Evolutionary conservation across 805 yeast species (phyloP), one percentile per base, ranked within the genome.

Genomic region (Starmerella stellata): DNA sequence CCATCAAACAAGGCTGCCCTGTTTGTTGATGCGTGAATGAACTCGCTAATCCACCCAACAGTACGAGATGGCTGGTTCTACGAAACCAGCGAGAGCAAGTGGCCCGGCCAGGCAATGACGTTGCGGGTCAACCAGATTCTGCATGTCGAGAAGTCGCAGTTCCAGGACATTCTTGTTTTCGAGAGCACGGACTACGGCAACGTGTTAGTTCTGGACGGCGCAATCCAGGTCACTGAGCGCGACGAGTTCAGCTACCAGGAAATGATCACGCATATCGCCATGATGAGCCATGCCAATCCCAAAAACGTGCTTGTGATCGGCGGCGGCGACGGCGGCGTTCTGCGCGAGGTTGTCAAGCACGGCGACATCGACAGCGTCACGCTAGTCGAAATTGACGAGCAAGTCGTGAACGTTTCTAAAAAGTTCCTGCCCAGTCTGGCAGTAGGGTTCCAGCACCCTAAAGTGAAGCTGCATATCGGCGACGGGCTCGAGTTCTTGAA

Each of bases 91-190:
- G 81, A 85, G 60, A 80, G 93, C 57, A 78, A 82, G 81, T 87
- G 95, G 93, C 96, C 98, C 23, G 98, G 98, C 48, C 94, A 85
- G 69, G 96, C 95, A 50, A 76, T 90, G 90, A 72, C 83, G 38
- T 68, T 87, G 51, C 71, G 75, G 47, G 96, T 87, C 42, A 82
- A 87, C 50, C 74, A 83, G 60, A 71, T 87, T 38, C 68, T 87
- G 48, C 83, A 79, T 62, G 78, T 71, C 45, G 93, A 78, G 59
- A 70, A 76, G 60, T 80, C 95, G 44, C 70, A 75, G 60, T 87
- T 78, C 62, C 98, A 87, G 66, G 96, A 87, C 55, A 85, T 87
- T 16, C 66, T 87, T 42, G 90, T 90, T 38, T 90, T 87, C 66
- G 80, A 85, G 63, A 78, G 93, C 37, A 75, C 93, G 41, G 77